Conservation (phyloP, 306 rosid species). For the Bauhinia variegata region DNA sequence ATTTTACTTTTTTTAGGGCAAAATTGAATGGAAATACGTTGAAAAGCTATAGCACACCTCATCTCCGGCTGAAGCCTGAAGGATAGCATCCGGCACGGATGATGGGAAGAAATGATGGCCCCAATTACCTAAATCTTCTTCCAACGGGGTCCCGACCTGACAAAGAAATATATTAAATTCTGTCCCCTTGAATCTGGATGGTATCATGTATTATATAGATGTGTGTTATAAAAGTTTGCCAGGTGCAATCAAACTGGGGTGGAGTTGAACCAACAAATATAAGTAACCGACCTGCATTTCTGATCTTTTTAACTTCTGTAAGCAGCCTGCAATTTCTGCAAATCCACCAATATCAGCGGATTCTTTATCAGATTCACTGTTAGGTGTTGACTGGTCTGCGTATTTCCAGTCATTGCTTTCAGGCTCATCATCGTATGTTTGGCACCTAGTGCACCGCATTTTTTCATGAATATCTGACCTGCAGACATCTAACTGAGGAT, state of each 20-base stretch:
- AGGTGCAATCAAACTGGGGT: neutral
- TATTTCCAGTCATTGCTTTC: constrained; percentile 41
- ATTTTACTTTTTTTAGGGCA: too few species aligned
- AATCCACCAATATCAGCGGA: constrained; percentile 87
- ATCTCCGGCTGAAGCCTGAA: constrained; percentile 94
- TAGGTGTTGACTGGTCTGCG: constrained; percentile 30
- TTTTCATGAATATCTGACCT: constrained; percentile 96
- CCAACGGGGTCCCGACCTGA: constrained; percentile 87
- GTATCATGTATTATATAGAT: constrained; percentile 5
- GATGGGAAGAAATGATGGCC: constrained; percentile 85
- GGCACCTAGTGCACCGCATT: constrained; percentile 85
- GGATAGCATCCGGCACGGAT: constrained; percentile 83
- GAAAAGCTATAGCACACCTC: constrained; percentile 61
- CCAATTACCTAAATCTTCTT: constrained; percentile 91
- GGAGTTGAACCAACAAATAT: constrained; percentile 16
- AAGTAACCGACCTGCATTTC: constrained; percentile 80
- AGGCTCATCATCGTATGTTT: constrained; percentile 43
- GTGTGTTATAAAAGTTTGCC: neutral
- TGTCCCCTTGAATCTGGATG: constrained; percentile 26
- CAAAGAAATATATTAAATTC: constrained; percentile 27
- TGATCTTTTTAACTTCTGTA: constrained; percentile 72
- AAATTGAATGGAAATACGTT: neutral
- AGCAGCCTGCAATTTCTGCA: constrained; percentile 86
- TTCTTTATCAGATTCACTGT: constrained; percentile 54
- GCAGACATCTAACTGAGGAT: constrained; percentile 28